Conservation (phyloP, 208 protist genomes). For the Wallacemonas sp. region DNA sequence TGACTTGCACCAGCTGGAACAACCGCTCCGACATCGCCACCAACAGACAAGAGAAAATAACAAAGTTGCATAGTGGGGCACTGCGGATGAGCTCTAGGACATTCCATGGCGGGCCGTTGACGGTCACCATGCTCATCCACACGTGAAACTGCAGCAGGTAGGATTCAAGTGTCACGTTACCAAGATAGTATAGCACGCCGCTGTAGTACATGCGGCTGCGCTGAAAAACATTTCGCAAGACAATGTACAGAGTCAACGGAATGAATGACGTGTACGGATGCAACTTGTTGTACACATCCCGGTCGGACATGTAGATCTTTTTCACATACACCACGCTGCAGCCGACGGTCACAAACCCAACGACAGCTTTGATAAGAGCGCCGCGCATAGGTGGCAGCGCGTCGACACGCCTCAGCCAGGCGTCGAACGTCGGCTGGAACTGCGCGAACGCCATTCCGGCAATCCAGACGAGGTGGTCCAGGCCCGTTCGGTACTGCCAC, state of each 20-base stretch:
- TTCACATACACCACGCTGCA: constrained; percentile 27
- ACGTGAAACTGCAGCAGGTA: constrained; percentile 81
- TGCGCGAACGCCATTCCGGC: constrained; percentile 74
- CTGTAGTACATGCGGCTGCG: constrained; percentile 37
- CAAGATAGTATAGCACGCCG: constrained; percentile 47
- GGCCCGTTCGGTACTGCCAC: constrained; percentile 73
- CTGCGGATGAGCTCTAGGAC: constrained; percentile 29
- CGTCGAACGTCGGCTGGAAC: constrained; percentile 24
- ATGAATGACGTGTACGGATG: constrained; percentile 77
- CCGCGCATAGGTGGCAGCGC: constrained; percentile 10
- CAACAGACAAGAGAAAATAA: constrained; percentile 21
- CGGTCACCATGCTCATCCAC: constrained; percentile 44
- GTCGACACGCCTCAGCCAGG: constrained; percentile 29
- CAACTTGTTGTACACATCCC: constrained; percentile 58
- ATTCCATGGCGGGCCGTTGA: constrained; percentile 33
- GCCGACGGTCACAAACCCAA: constrained; percentile 8
- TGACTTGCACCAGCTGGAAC: constrained; percentile 4
- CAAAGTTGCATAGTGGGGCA: constrained; percentile 34
- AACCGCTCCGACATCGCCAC: constrained; percentile 31
- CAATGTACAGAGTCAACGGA: constrained; percentile 56
- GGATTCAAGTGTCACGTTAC: constrained; percentile 85
- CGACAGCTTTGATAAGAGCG: constrained; percentile 14
- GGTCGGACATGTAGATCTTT: constrained; percentile 19
- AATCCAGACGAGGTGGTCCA: constrained; percentile 80
- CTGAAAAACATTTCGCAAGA: constrained; percentile 66